These are phyloP conservation scores for Fraxinus platypoda DNA, from an alignment of 305 asterid species.

Conservation along the genomic window DNA sequence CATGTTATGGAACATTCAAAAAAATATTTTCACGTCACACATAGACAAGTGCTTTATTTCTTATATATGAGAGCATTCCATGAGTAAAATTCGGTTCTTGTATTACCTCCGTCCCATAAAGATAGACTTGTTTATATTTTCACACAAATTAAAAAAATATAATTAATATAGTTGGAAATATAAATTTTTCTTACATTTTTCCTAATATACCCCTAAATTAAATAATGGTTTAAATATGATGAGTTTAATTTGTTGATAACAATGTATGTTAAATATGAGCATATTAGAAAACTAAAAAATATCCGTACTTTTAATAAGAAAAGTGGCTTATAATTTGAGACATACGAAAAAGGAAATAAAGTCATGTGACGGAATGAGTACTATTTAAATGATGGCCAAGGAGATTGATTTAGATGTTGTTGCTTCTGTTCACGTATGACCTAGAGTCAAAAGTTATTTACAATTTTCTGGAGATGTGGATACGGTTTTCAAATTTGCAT, in stretches of 20 bases:
- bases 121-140: too few relatives aligned
- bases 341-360: too few relatives aligned
- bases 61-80: constrained; percentile 1
- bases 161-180: too few relatives aligned
- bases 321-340: background rate
- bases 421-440: background rate
- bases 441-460: background rate
- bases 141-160: too few relatives aligned
- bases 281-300: background rate
- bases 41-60: background rate
- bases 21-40: background rate
- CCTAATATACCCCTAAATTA: background rate
- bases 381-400: background rate
- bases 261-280: background rate
- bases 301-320: too few relatives aligned
- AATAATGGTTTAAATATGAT: background rate
- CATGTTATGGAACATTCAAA: constrained; percentile 1
- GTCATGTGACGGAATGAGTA: background rate
- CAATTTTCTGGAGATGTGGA: background rate
- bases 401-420: background rate
- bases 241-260: background rate
- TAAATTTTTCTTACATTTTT: too few relatives aligned
- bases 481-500: background rate
- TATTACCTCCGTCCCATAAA: too few relatives aligned
- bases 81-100: background rate